Evolutionary conservation across 257 asterid species (phyloP).

Genomic region (Osmanthus fragrans): DNA sequence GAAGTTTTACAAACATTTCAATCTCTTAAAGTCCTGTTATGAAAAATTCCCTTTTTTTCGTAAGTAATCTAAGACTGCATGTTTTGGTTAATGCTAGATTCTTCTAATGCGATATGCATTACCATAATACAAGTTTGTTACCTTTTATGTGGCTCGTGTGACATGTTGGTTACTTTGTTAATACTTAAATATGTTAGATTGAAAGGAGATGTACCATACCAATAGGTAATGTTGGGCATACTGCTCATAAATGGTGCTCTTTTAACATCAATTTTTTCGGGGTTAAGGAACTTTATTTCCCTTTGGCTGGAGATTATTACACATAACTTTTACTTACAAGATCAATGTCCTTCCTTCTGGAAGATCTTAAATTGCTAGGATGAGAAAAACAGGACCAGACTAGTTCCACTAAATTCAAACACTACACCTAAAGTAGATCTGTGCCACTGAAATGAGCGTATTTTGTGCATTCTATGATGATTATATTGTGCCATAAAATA

Average conservation of each 20-base stretch:
- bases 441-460: no score
- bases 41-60: background rate
- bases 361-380: background rate
- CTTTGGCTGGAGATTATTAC: background rate
- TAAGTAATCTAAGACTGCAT: background rate
- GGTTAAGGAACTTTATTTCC: background rate
- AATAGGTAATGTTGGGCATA: no score
- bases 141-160: background rate
- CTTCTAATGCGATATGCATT: background rate
- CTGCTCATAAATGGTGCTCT: background rate
- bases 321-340: background rate
- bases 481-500: no score
- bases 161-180: background rate
- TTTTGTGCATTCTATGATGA: no score
- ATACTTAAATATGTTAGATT: background rate
- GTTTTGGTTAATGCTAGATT: no score
- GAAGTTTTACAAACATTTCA: background rate
- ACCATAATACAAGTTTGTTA: background rate
- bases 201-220: background rate
- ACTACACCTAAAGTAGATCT: no score
- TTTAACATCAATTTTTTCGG: background rate
- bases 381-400: background rate
- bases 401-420: background rate
- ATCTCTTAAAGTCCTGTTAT: background rate
- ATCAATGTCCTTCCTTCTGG: background rate